A percentile compares a stretch with the other conserved stretches of the same genome.
These are phyloP conservation scores for Cyclaneusma minus DNA, from an alignment of 2,329 filamentous ascomycete genomes.

Conservation along the genomic window DNA sequence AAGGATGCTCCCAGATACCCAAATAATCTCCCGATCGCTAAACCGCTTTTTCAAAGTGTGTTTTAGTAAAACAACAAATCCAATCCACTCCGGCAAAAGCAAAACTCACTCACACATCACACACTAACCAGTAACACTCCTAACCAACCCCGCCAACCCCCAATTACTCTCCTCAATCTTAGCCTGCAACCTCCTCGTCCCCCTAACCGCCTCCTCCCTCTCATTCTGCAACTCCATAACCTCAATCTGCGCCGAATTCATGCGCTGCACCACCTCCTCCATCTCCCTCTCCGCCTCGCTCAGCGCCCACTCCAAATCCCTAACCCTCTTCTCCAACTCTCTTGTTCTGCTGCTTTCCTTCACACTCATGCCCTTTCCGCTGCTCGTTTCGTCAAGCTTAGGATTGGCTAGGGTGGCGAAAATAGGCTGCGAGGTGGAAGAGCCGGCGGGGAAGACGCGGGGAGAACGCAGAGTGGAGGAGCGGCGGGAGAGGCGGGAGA, in stretches of 20 bases:
- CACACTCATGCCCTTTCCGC: slow-evolving; percentile 43
- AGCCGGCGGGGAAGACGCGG: slow-evolving; percentile 37
- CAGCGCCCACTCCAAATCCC: slow-evolving; percentile 72
- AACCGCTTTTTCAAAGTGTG: no score
- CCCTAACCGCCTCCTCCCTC: slow-evolving; percentile 56
- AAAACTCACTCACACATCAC: no score
- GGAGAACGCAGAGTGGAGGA: slow-evolving; percentile 35
- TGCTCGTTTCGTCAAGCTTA: slow-evolving; percentile 29
- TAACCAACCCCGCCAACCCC: no score
- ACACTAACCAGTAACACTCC: no score
- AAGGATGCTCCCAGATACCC: no score
- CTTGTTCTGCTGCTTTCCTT: slow-evolving; percentile 61
- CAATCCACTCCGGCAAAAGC: no score
- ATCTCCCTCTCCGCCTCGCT: slow-evolving; percentile 64
- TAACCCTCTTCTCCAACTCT: slow-evolving; percentile 60
- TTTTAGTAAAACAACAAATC: no score
- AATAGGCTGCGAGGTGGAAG: slow-evolving; percentile 46
- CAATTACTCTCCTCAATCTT: slow-evolving; percentile 44
- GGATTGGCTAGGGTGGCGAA: slow-evolving; percentile 32
- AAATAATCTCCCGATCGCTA: no score
- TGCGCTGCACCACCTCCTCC: slow-evolving; percentile 67
- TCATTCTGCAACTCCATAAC: slow-evolving; percentile 65
- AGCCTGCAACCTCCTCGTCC: slow-evolving; percentile 54
- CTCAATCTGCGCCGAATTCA: slow-evolving; percentile 73
- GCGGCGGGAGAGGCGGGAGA: slow-evolving; percentile 64